These are phyloP conservation scores for Austroboletus novae-zelandiae DNA, from an alignment of 1,284 basidiomycete species.

Conservation along the genomic window DNA sequence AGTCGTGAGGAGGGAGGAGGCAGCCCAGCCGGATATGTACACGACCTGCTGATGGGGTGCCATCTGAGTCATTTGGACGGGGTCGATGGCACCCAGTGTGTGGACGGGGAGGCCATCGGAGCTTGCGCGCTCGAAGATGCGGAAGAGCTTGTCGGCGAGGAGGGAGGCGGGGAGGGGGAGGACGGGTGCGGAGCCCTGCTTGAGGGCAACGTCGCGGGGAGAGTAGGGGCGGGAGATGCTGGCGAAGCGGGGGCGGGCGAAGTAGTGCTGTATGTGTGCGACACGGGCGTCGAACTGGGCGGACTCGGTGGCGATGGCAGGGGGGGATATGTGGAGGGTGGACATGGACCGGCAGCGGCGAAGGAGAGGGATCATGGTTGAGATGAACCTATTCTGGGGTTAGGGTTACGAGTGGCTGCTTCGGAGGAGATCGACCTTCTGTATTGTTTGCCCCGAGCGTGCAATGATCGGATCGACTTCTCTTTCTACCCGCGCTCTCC, in stretches of 20 bases:
- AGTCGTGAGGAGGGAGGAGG: constrained; percentile 85
- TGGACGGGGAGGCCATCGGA: constrained; percentile 68
- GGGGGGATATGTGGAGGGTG: constrained; percentile 60
- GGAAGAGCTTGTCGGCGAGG: constrained; percentile 81
- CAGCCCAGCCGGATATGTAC: constrained; percentile 94
- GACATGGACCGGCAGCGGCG: constrained; percentile 34
- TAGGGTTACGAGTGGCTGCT: constrained; percentile 27
- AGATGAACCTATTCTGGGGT: constrained; percentile 29
- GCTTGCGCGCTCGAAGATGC: constrained; percentile 63
- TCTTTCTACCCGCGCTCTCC: constrained; percentile 15
- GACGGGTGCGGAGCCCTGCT: constrained; percentile 85
- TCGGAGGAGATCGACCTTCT: constrained; percentile 11
- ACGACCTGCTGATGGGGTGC: constrained; percentile 92
- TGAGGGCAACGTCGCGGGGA: constrained; percentile 76
- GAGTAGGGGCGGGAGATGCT: constrained; percentile 77
- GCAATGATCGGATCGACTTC: background rate
- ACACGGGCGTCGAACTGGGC: constrained; percentile 65
- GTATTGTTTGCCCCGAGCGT: background rate
- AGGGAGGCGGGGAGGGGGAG: constrained; percentile 76
- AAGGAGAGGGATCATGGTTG: constrained; percentile 13
- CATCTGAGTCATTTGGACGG: constrained; percentile 97
- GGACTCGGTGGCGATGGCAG: constrained; percentile 61
- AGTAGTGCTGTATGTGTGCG: constrained; percentile 69
- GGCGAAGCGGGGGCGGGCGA: constrained; percentile 72
- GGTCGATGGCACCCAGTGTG: constrained; percentile 89